Conservation (phyloP, 164 flowering plant genomes). For the Echeveria elegans region DNA sequence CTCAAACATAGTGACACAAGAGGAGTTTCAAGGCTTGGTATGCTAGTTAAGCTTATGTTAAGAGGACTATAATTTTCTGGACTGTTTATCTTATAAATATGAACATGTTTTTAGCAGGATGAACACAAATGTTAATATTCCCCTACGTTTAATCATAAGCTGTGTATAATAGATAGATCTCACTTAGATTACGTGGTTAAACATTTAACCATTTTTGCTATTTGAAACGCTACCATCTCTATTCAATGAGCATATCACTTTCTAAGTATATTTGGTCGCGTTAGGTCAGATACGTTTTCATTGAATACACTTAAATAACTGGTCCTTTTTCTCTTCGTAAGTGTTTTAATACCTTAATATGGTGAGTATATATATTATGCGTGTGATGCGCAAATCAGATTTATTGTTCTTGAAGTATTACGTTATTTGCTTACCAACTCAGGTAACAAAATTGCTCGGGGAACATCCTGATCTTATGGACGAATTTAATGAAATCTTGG, state of each 20-base stretch:
- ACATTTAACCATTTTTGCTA: too few relatives aligned
- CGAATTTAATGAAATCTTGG: conserved; percentile 47
- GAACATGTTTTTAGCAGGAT: not conserved
- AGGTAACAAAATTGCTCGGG: conserved; percentile 56
- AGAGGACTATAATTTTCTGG: not conserved
- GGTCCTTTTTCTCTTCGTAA: not conserved
- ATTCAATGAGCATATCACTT: not conserved
- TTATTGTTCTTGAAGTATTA: not conserved
- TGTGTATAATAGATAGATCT: too few relatives aligned
- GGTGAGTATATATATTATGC: not conserved
- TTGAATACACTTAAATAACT: not conserved
- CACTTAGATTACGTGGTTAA: too few relatives aligned
- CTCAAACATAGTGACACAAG: conserved; percentile 6
- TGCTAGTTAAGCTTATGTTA: not conserved
- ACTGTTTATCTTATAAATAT: not conserved
- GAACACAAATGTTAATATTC: not conserved
- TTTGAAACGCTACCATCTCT: not conserved
- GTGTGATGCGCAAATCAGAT: not conserved
- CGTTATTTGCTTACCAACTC: conserved; percentile 9
- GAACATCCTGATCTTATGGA: conserved; percentile 57
- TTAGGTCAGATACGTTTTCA: not conserved
- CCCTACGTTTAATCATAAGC: too few relatives aligned
- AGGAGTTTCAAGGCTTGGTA: conserved; percentile 3
- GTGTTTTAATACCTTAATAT: not conserved
- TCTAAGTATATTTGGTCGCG: not conserved